Evolutionary conservation across 164 flowering plant genomes (phyloP).

Genomic region (Kalanchoe fedtschenkoi): DNA sequence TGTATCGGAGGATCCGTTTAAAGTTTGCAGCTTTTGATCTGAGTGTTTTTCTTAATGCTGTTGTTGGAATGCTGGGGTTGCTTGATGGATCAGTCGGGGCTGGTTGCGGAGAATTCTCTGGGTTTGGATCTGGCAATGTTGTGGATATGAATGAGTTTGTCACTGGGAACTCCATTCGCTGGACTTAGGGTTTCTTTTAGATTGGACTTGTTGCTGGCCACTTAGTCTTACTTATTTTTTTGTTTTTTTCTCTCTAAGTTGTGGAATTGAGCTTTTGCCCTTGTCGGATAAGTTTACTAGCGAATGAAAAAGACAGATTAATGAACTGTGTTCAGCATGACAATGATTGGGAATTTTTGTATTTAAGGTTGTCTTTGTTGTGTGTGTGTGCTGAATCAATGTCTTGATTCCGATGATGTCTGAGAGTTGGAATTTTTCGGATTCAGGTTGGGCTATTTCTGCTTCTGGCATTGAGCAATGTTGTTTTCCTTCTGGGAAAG

Average conservation of each 20-base stretch:
- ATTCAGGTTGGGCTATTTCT: conserved; percentile 47
- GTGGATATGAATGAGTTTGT: neutral
- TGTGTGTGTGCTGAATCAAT: neutral
- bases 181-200: too few species aligned
- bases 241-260: neutral
- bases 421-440: neutral
- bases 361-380: neutral
- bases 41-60: neutral
- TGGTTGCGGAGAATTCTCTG: neutral
- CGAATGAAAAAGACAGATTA: neutral
- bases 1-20: neutral
- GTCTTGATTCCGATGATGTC: neutral
- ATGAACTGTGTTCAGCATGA: neutral
- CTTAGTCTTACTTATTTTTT: neutral
- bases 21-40: neutral
- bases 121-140: neutral
- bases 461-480: conserved; percentile 43
- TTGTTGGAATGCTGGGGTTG: neutral
- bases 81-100: too few species aligned
- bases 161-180: neutral
- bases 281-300: neutral
- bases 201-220: neutral
- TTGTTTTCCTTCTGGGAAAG: conserved; percentile 18
- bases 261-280: neutral
- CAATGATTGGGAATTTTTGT: neutral